phyloP scores from a whole-genome alignment of 2,329 filamentous ascomycete genomes.

The Botryotinia convoluta region DNA sequence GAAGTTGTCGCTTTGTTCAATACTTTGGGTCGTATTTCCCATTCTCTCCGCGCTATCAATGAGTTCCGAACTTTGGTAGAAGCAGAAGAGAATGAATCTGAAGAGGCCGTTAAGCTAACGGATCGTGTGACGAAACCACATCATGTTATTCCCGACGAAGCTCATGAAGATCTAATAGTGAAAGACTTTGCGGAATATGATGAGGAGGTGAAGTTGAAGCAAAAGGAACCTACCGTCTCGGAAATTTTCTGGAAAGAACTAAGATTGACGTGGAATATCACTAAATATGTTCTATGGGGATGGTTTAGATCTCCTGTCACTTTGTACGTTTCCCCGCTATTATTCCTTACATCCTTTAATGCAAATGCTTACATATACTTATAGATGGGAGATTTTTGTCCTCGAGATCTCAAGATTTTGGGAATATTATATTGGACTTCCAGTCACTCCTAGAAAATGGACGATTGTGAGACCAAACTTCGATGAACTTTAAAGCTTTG shows the following conservation, averaged over 20 bases:
- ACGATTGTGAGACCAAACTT: constrained; percentile 34
- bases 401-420: constrained; percentile 55
- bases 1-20: constrained; percentile 95
- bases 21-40: constrained; percentile 82
- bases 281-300: constrained; percentile 63
- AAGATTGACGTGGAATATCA: constrained; percentile 57
- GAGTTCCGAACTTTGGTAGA: constrained; percentile 63
- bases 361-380: constrained; percentile 20
- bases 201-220: constrained; percentile 33
- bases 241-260: constrained; percentile 66
- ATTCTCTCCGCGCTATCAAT: constrained; percentile 72
- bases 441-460: constrained; percentile 56
- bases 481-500: constrained; percentile 42
- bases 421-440: constrained; percentile 62
- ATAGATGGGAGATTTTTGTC: constrained; percentile 50
- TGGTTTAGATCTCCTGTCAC: constrained; percentile 69
- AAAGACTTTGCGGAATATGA: constrained; percentile 44
- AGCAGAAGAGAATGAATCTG: constrained; percentile 36
- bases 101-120: constrained; percentile 27
- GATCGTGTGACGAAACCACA: constrained; percentile 43
- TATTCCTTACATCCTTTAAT: not conserved
- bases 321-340: constrained; percentile 54
- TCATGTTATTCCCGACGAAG: constrained; percentile 39
- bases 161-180: constrained; percentile 39
- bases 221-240: constrained; percentile 42